Conservation (phyloP, 2,329 filamentous ascomycete genomes). For the Scedosporium boydii region DNA sequence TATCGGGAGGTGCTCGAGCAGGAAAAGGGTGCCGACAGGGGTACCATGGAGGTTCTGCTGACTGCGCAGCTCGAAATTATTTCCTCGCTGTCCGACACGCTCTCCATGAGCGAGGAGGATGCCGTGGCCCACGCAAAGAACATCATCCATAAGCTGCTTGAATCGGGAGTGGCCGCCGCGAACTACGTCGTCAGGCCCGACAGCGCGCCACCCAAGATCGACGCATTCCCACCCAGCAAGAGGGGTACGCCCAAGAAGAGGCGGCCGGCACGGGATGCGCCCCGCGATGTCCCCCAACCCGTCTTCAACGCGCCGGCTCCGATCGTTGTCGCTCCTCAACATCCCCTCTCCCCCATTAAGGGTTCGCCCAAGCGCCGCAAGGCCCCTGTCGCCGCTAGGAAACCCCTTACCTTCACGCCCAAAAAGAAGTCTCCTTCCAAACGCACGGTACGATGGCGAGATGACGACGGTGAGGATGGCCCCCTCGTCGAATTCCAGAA, state of each 20-base stretch:
- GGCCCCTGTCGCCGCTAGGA: conserved; percentile 45
- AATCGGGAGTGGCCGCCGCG: conserved; percentile 63
- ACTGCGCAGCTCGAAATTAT: conserved; percentile 90
- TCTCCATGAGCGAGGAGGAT: conserved; percentile 73
- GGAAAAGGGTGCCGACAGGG: conserved; percentile 70
- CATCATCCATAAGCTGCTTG: conserved; percentile 68
- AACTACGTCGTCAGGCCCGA: conserved; percentile 88
- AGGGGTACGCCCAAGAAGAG: conserved; percentile 70
- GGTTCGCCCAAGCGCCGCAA: conserved; percentile 56
- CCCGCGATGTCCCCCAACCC: conserved; percentile 10
- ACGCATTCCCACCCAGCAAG: conserved; percentile 52
- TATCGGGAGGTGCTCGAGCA: conserved; percentile 71
- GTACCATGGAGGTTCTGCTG: conserved; percentile 71
- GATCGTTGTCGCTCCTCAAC: conserved; percentile 16
- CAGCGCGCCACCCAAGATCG: conserved; percentile 50
- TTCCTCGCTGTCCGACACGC: conserved; percentile 69
- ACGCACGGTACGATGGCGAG: conserved; percentile 81
- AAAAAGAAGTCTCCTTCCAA: conserved; percentile 64
- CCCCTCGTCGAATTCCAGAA: conserved; percentile 84
- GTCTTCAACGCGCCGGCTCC: conserved; percentile 6
- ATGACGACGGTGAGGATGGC: conserved; percentile 78
- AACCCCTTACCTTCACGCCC: conserved; percentile 72
- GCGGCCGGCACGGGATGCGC: conserved; percentile 23
- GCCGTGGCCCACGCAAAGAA: conserved; percentile 71
- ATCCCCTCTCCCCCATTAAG: conserved; percentile 53